These are phyloP conservation scores for Suillus discolor DNA, from an alignment of 768 basidiomycete species.

Conservation along the genomic window DNA sequence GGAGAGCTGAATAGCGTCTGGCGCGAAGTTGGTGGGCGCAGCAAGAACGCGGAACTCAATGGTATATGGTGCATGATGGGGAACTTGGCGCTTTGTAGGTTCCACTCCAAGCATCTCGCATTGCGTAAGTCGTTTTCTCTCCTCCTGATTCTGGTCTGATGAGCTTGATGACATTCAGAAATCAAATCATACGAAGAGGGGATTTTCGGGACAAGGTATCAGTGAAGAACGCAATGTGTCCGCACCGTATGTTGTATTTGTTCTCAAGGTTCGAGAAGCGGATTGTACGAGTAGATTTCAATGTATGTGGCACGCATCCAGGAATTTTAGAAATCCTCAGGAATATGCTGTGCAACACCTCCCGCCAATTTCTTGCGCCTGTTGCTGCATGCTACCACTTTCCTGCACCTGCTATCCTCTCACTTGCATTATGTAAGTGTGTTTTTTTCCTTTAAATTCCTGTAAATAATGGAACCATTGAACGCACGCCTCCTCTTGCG, in stretches of 20 bases:
- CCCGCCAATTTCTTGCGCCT: too few species aligned
- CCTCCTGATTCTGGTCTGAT: background rate
- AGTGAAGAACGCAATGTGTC: background rate
- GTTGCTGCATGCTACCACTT: too few species aligned
- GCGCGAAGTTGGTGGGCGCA: conserved; percentile 49
- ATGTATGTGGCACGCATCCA: background rate
- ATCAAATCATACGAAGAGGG: conserved; percentile 69
- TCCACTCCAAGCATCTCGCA: conserved; percentile 68
- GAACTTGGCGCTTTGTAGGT: conserved; percentile 61
- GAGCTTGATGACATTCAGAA: conserved; percentile 40
- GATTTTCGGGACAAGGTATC: conserved; percentile 36
- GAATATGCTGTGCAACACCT: too few species aligned
- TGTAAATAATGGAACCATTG: too few species aligned
- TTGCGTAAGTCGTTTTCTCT: conserved; percentile 49
- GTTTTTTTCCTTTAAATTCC: too few species aligned
- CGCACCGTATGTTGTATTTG: background rate
- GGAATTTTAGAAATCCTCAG: background rate
- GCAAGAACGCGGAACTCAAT: conserved; percentile 17
- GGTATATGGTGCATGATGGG: conserved; percentile 64
- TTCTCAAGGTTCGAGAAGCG: background rate
- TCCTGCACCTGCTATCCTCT: too few species aligned
- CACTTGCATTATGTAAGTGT: too few species aligned
- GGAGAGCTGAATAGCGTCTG: conserved; percentile 35
- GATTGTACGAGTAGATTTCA: background rate
- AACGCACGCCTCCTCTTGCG: too few species aligned